phyloP scores from a whole-genome alignment of 2,329 filamentous ascomycete species.

The Phialophora tarda region DNA sequence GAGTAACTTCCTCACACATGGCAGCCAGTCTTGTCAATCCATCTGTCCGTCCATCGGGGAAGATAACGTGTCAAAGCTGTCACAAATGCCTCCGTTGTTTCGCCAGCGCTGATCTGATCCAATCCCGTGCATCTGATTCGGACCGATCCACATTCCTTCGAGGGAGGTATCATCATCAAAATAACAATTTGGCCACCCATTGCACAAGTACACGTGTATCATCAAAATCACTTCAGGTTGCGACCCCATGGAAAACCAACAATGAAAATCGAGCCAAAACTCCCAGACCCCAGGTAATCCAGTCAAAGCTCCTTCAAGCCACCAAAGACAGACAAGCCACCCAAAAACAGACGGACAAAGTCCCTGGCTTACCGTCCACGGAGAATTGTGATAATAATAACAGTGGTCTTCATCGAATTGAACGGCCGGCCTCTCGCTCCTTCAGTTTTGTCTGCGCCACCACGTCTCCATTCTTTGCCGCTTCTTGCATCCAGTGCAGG shows the following conservation, averaged over 20 bases:
- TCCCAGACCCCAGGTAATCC: background rate
- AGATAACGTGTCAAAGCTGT: background rate
- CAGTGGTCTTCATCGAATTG: conserved; percentile 53
- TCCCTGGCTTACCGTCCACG: conserved; percentile 1
- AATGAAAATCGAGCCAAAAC: background rate
- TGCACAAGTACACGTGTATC: conserved; percentile 32
- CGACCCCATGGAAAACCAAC: background rate
- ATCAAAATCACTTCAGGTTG: conserved; percentile 4
- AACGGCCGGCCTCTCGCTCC: conserved; percentile 69
- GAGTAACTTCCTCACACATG: conserved; percentile 21
- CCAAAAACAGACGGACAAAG: conserved; percentile 8
- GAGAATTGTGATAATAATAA: conserved; percentile 29
- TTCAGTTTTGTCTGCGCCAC: conserved; percentile 81
- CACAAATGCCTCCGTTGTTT: background rate
- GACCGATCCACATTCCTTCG: conserved; percentile 11
- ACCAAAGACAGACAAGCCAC: conserved; percentile 17
- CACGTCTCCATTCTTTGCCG: conserved; percentile 82
- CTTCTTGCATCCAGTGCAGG: conserved; percentile 96
- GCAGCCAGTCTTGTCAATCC: conserved; percentile 9
- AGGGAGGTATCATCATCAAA: conserved; percentile 13
- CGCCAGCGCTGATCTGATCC: conserved; percentile 12
- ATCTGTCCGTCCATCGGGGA: background rate
- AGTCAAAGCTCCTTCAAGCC: background rate
- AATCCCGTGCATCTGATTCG: background rate
- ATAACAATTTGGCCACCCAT: conserved; percentile 27